Conservation (phyloP, 1,139 yeast genomes). For the Ashbya aceris region DNA sequence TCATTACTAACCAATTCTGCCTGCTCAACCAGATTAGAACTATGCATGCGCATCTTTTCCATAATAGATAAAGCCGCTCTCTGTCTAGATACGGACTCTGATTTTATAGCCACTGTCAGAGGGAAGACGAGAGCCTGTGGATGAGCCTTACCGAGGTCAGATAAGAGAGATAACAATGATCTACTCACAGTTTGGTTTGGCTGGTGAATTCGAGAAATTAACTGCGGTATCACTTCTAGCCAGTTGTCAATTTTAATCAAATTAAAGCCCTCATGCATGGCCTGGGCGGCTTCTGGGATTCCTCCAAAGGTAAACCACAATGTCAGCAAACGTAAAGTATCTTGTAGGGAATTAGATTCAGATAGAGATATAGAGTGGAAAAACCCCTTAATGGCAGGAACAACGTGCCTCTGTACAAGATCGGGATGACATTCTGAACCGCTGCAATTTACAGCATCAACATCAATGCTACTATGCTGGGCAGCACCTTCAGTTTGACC, state of each 20-base stretch:
- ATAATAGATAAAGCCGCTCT: constrained; percentile 86
- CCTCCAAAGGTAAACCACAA: constrained; percentile 97
- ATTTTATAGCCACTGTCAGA: constrained; percentile 88
- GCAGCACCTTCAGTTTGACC: constrained; percentile 24
- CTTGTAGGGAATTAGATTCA: constrained; percentile 80
- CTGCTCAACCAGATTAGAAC: constrained; percentile 77
- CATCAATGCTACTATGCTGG: constrained; percentile 10
- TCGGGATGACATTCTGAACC: constrained; percentile 40
- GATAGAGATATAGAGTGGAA: constrained; percentile 91
- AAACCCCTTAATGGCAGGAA: constrained; percentile 91
- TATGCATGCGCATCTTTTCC: constrained; percentile 85
- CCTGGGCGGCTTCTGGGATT: constrained; percentile 78
- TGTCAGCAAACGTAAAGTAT: constrained; percentile 79
- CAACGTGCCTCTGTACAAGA: constrained; percentile 73
- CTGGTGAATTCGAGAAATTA: constrained; percentile 93
- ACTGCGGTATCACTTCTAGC: constrained; percentile 92
- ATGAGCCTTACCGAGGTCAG: constrained; percentile 88
- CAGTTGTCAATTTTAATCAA: constrained; percentile 88
- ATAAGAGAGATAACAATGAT: constrained; percentile 66
- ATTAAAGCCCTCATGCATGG: constrained; percentile 84
- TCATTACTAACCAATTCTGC: constrained; percentile 93
- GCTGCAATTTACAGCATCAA: constrained; percentile 17
- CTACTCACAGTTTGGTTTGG: constrained; percentile 80
- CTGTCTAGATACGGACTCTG: constrained; percentile 83
- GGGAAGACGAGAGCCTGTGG: constrained; percentile 97